These are phyloP conservation scores for Paraphoma sp. DNA, from an alignment of 2,329 filamentous ascomycete genomes.

Conservation along the genomic window DNA sequence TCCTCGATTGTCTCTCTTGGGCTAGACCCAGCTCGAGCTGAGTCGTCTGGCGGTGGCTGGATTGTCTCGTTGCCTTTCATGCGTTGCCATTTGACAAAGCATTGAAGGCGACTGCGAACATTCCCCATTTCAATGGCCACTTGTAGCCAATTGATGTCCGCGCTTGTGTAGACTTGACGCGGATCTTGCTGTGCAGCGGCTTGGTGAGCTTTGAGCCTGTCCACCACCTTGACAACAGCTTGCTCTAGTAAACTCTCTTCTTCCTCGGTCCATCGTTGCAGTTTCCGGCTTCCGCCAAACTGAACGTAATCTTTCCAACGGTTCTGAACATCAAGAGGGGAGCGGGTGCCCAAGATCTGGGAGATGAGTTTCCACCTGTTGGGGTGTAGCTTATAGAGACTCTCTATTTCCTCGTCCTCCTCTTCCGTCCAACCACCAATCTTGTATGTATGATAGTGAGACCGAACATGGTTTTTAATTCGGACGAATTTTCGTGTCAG, in stretches of 20 bases:
- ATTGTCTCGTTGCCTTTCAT: conserved; percentile 17
- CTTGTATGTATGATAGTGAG: conserved; percentile 70
- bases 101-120: conserved; percentile 71
- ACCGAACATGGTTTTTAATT: conserved; percentile 58
- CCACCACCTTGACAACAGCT: conserved; percentile 61
- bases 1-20: too few species aligned
- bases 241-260: conserved; percentile 64
- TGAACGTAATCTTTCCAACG: conserved; percentile 73
- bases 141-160: conserved; percentile 68
- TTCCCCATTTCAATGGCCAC: conserved; percentile 69
- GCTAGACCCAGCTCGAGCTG: neutral
- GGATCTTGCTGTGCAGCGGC: conserved; percentile 16
- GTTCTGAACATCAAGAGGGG: conserved; percentile 71
- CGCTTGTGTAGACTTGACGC: conserved; percentile 53
- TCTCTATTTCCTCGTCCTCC: conserved; percentile 62
- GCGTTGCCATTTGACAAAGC: conserved; percentile 69
- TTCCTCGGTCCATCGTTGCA: conserved; percentile 64
- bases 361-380: conserved; percentile 69
- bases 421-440: conserved; percentile 67
- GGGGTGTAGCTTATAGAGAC: conserved; percentile 56
- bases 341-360: conserved; percentile 65
- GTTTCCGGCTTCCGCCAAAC: conserved; percentile 61
- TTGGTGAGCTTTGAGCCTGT: conserved; percentile 51
- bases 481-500: conserved; percentile 40
- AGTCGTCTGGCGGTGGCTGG: neutral